phyloP scores from a whole-genome alignment of 306 rosid genomes.

The Cucurbita argyrosperma region DNA sequence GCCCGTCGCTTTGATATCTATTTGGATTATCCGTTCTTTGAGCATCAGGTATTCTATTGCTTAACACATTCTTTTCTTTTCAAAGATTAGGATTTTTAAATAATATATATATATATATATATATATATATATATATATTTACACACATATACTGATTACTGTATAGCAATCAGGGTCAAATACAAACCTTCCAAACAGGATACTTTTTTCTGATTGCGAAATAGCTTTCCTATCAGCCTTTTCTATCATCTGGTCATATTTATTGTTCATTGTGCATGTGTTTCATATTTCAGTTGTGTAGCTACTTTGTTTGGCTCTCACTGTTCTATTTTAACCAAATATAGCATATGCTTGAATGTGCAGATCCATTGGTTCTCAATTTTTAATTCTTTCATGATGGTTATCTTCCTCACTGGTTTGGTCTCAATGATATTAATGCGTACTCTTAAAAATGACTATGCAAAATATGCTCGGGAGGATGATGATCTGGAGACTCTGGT shows the following conservation, averaged over 20 bases:
- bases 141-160: background rate
- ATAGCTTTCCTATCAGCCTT: background rate
- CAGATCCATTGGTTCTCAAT: conserved; percentile 99
- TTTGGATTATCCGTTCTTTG: conserved; percentile 90
- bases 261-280: background rate
- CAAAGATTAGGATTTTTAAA: background rate
- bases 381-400: conserved; percentile 98
- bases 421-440: conserved; percentile 99
- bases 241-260: background rate
- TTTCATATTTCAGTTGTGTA: background rate
- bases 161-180: background rate
- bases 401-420: conserved; percentile 95
- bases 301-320: background rate
- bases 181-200: background rate
- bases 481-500: conserved; percentile 94
- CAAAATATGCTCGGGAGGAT: conserved; percentile 95
- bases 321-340: conserved; percentile 5
- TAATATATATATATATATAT: no score
- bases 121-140: no score
- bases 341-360: conserved; percentile 7
- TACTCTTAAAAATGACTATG: conserved; percentile 92
- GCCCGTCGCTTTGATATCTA: conserved; percentile 89
- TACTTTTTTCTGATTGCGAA: background rate
- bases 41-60: conserved; percentile 55
- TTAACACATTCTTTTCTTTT: background rate